Evolutionary conservation across 805 yeast genomes (phyloP), one percentile per base, ranked within the genome.

Genomic region (Starmerella vaccinii): DNA sequence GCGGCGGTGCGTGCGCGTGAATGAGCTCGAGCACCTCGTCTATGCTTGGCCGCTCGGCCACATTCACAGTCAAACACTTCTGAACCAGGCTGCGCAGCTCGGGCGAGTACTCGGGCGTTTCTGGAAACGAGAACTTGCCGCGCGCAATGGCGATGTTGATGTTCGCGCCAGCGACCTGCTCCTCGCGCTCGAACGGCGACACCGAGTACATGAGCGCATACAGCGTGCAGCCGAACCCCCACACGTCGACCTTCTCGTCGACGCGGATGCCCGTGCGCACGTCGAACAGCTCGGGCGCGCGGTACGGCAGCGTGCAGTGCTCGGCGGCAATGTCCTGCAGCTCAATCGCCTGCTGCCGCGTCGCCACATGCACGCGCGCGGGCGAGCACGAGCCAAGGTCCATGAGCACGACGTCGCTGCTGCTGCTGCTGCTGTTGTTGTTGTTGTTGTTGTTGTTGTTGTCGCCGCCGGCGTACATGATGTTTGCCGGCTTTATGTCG

Each of bases 281-380:
- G 61, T 87, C 90, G 51, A 89, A 68, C 42, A 90, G 70, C 62
- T 89, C 97, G 0, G 97, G 97, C 0, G 97, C 95, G 37, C 95
- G 71, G 64, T 83, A 90, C 1, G 94, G 87, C 49, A 86, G 67
- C 1, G 95, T 83, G 61, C 95, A 85, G 63, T 84, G 86, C 60
- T 84, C 92, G 51, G 80, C 84, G 15, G 89, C 88, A 55, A 78
- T 70, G 58, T 89, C 96, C 55, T 86, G 90, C 34, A 86, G 67
- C 15, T 82, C 76, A 27, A 85, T 68, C 0, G 95, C 92, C 59
- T 81, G 82, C 33, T 79, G 81, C 47, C 90, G 73, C 0, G 79
- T 72, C 19, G 70, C 70, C 2, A 83, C 72, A 2, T 66, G 59
- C 2, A 77, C 61, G 4, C 81, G 69, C 0, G 94, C 90, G 51